Base-by-base conservation (phyloP, 352 stramenopile species). In the Globisporangium polare region DNA sequence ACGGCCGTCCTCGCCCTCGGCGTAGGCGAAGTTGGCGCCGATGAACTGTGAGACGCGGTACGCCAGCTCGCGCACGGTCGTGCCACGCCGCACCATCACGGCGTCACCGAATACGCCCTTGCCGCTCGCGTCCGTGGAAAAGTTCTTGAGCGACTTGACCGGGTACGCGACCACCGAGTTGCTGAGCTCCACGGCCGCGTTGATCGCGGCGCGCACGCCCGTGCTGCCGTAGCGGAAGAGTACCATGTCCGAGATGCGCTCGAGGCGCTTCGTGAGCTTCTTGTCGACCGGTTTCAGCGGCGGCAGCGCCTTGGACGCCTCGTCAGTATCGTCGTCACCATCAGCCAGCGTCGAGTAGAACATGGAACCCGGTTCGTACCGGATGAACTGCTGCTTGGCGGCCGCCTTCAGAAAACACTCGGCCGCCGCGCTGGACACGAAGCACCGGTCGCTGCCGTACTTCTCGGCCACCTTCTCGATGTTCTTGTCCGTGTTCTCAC, bases 191-290 rank as follows among this genome's bases (percentile, higher is more conserved):
- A 96, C 88, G 4, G 87, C 88, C 3, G 85, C 81, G 53, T 96
- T 92, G 63, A 96, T 92, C n/a, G 87, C 87, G 12, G 77, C 80
- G 42, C 84, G 86, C 52, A 96, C 88, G 26, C 87, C 88, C 8
- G 88, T 86, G 58, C 84, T 92, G 26, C 86, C 85, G 58, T 90
- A 94, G n/a, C 88, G 83, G 61, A 95, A 96, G 20, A 96, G 70
- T 58, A 96, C 88, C 85, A 96, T 95, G 61, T 96, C 88, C 0
- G 84, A 91, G 58, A 96, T 94, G 56, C 88, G 84, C 50, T 95
- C 86, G 13, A 96, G 68, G 8, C 88, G 83, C 65, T 83, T 89
- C 39, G 66, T 51, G 43, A 95, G 89, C 58, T 94, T 95, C 43
- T 86, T 86, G 29, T 94, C 78, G 8, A 88, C 68, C 5, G 78